Percentiles rank a stretch among this genome's conserved stretches.
Conservation (phyloP, 2,329 filamentous ascomycete genomes). For the Talaromyces marneffei region DNA sequence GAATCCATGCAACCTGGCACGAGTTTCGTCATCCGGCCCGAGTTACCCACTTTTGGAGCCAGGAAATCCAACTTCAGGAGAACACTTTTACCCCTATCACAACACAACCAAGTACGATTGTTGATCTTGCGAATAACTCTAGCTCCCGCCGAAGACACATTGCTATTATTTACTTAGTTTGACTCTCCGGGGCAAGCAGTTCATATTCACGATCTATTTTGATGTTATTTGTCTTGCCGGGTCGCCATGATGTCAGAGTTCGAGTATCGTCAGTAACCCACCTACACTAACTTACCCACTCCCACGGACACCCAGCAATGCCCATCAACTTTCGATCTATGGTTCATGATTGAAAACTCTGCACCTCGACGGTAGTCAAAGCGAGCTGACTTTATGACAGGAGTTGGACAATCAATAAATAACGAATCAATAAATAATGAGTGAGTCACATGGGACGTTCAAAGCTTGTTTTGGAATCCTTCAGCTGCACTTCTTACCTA, state of each 20-base stretch:
- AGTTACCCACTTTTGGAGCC: background rate
- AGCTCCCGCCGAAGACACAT: background rate
- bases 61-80: background rate
- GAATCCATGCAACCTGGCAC: background rate
- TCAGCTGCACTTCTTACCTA: background rate
- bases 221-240: background rate
- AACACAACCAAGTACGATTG: background rate
- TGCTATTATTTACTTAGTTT: background rate
- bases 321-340: background rate
- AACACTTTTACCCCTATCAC: background rate
- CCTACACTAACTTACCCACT: background rate
- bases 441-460: background rate
- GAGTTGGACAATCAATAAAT: background rate
- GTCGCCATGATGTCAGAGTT: background rate
- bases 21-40: background rate
- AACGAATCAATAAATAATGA: background rate
- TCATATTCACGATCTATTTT: background rate
- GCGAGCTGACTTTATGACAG: background rate
- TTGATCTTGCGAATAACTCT: background rate
- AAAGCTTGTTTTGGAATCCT: background rate
- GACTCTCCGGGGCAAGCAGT: background rate
- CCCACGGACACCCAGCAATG: background rate
- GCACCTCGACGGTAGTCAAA: background rate
- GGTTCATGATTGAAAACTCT: background rate
- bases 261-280: background rate